Base-by-base conservation (phyloP, 2,329 filamentous ascomycete species). In the Arthrobotrys pseudoclavata region DNA sequence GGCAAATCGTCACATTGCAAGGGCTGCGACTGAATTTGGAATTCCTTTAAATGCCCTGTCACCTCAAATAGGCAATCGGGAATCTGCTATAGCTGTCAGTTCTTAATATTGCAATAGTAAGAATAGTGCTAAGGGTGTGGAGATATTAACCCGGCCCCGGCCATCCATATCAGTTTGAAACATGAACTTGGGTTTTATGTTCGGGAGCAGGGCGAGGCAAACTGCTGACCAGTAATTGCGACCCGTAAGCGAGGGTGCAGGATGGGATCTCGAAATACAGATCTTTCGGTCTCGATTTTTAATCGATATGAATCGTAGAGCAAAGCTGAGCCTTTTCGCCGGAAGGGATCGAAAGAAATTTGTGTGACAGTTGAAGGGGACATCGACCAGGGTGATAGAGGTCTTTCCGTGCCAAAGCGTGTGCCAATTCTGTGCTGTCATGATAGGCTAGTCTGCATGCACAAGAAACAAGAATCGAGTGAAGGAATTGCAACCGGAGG, bases 51-150 rank as follows among this genome's bases (percentile, higher is more conserved):
- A 68, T 62, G 52, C 62, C 69, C 62, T 67, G 61, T 68, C 69
- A 62, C 67, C 74, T 62, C 31, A 71, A 71, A 71, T 45, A 70
- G 67, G 67, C 60, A 68, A 71, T 77, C 74, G 74, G 53, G 48
- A 53, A 71, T 77, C 52, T 71, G 74, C 61, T 77, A 77, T 71
- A 77, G 74, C 74, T 71, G 67, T 77, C 74, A 77, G 64, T 53
- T 60, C 74, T 71, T 53, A 70, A 77, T 70, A 64, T 60, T 71
- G 69, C 66, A 60, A 70, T 70, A 67, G 66, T 50, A 60, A n/a
- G 66, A 48, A 50, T 57, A 42, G 48, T 66, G 66, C 50, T 48
- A 69, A 61, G 60, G 52, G 66, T 76, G 70, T 76, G 72, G 72
- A 64, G 72, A 69, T 66, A 66, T 61, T 70, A 66, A 50, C 72